These are phyloP conservation scores for Thecaphora frezii DNA, from an alignment of 1,284 basidiomycete genomes.

Conservation along the genomic window DNA sequence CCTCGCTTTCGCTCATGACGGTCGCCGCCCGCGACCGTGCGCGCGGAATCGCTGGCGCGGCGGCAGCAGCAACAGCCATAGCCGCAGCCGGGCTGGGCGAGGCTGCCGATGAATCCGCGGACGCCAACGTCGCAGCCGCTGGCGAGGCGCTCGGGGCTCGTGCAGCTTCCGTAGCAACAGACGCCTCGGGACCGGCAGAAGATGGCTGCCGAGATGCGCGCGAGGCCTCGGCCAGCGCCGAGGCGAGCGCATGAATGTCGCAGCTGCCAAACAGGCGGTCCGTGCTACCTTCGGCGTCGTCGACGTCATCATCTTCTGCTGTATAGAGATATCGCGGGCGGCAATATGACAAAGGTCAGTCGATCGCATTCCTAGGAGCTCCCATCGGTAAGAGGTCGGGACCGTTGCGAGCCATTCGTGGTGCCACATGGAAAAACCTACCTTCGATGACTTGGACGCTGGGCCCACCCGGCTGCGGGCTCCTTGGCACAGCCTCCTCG, in stretches of 20 bases:
- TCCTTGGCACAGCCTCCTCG: background rate
- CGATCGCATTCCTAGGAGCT: background rate
- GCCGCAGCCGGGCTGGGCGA: too few relatives aligned
- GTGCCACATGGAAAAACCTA: slow-evolving; percentile 12
- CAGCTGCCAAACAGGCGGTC: background rate
- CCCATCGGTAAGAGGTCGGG: background rate
- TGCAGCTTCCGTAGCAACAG: too few relatives aligned
- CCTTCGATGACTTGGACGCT: slow-evolving; percentile 17
- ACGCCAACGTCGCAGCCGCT: too few relatives aligned
- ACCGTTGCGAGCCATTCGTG: background rate
- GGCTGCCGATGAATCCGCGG: too few relatives aligned
- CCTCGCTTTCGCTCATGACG: slow-evolving; percentile 33
- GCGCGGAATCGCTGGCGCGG: too few relatives aligned
- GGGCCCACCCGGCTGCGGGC: background rate
- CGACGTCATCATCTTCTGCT: background rate
- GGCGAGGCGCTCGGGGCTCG: too few relatives aligned
- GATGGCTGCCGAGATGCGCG: background rate
- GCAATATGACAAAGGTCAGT: background rate
- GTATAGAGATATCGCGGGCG: background rate
- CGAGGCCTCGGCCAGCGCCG: background rate
- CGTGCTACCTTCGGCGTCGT: background rate
- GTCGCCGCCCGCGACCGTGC: slow-evolving; percentile 11
- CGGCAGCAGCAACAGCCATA: too few relatives aligned
- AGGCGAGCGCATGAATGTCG: background rate
- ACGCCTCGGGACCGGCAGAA: too few relatives aligned